These are phyloP conservation scores for Leccinum olivaceopallidum DNA, from an alignment of 768 basidiomycete genomes.

Conservation along the genomic window DNA sequence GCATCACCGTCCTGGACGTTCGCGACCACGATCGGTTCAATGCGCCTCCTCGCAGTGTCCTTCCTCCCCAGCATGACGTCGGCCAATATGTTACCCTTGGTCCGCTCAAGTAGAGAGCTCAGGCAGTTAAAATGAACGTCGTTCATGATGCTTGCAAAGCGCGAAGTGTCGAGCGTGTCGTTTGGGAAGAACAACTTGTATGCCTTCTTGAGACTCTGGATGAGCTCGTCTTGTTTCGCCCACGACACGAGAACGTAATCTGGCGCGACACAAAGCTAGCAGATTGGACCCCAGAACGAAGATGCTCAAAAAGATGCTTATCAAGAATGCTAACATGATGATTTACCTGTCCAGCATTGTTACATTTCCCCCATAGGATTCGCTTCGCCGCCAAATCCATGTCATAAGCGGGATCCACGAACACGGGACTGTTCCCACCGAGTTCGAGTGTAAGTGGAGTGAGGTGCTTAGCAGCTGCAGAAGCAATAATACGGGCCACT, in stretches of 20 bases:
- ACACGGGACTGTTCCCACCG: slow-evolving; percentile 45
- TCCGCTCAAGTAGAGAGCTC: slow-evolving; percentile 48
- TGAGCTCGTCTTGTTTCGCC: slow-evolving; percentile 46
- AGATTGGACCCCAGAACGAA: not conserved
- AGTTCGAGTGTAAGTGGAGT: slow-evolving; percentile 37
- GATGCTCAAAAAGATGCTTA: not conserved
- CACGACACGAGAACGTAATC: slow-evolving; percentile 47
- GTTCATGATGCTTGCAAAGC: slow-evolving; percentile 54
- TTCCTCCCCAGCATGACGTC: slow-evolving; percentile 46
- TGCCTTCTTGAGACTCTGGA: slow-evolving; percentile 43
- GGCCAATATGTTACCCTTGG: slow-evolving; percentile 55
- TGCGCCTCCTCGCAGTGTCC: slow-evolving; percentile 38
- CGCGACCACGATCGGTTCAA: slow-evolving; percentile 63
- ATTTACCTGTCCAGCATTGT: slow-evolving; percentile 63
- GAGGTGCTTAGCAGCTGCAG: slow-evolving; percentile 31
- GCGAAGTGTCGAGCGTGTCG: slow-evolving; percentile 44
- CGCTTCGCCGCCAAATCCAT: slow-evolving; percentile 59
- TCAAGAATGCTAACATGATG: not conserved
- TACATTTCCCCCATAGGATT: slow-evolving; percentile 64
- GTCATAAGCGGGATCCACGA: slow-evolving; percentile 44
- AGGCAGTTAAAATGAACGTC: slow-evolving; percentile 56
- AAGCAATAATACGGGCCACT: slow-evolving; percentile 26
- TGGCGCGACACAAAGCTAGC: slow-evolving; percentile 41
- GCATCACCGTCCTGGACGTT: slow-evolving; percentile 55
- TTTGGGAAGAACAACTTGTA: slow-evolving; percentile 54